A percentile compares a stretch with the other conserved stretches of the same genome.
These are phyloP conservation scores for Suillus bovinus DNA, from an alignment of 768 basidiomycete genomes.

Conservation along the genomic window DNA sequence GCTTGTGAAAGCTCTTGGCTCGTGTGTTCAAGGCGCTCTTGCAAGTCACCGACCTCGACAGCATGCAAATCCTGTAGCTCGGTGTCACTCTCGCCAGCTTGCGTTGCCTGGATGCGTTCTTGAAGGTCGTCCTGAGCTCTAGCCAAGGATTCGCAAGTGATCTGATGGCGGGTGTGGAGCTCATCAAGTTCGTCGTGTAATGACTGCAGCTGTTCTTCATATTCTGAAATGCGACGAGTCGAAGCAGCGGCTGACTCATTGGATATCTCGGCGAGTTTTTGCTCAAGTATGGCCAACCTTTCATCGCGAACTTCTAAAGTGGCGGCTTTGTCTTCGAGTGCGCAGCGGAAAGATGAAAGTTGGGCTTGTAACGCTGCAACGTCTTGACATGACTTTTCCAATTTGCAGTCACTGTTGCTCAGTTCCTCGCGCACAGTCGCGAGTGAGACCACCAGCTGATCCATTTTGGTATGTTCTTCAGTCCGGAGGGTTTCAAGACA, in stretches of 20 bases:
- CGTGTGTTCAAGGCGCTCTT: slow-evolving; percentile 37
- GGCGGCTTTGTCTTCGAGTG: slow-evolving; percentile 15
- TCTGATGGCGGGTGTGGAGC: slow-evolving; percentile 3
- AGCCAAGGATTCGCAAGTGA: slow-evolving; percentile 7
- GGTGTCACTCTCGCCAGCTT: slow-evolving; percentile 1
- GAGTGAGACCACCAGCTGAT: slow-evolving; percentile 24
- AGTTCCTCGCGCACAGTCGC: slow-evolving; percentile 24
- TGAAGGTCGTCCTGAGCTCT: slow-evolving; percentile 4
- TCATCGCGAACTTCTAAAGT: slow-evolving; percentile 12
- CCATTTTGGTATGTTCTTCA: slow-evolving; percentile 11
- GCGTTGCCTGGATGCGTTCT: slow-evolving; percentile 8
- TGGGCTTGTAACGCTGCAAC: slow-evolving; percentile 20
- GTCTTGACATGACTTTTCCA: slow-evolving; percentile 13
- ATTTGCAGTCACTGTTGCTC: slow-evolving; percentile 15
- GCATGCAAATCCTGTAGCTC: slow-evolving; percentile 19
- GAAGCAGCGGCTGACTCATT: not conserved
- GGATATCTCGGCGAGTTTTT: slow-evolving; percentile 11
- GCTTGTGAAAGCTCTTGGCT: slow-evolving; percentile 37
- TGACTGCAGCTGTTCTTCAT: slow-evolving; percentile 3
- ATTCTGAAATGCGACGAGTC: slow-evolving; percentile 7
- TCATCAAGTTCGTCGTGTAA: slow-evolving; percentile 11
- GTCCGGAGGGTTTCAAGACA: slow-evolving; percentile 16
- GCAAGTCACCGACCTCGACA: slow-evolving; percentile 38
- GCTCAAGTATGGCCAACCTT: slow-evolving; percentile 15
- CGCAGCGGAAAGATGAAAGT: slow-evolving; percentile 15